Evolutionary conservation across 805 yeast genomes (phyloP), one percentile per base, ranked within the genome.

Genomic region (Starmerella sp.): DNA sequence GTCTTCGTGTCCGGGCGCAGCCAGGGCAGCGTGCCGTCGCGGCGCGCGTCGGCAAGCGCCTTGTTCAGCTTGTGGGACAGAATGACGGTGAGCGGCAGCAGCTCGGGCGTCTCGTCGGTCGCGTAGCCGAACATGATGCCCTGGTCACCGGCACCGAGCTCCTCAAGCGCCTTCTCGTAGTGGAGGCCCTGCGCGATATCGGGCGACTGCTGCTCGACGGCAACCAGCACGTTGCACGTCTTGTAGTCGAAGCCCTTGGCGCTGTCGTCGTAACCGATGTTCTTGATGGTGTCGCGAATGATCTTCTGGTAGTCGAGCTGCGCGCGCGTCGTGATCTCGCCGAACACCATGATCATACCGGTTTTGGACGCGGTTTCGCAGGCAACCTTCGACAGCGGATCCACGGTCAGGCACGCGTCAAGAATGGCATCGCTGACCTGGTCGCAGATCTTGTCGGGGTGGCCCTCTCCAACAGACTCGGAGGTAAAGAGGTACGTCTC

Each of bases 111-210:
- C 80, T 93, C 98, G 69, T 93, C 96, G 61, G 97, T 84, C 66
- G 98, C 98, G 75, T 93, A 93, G 75, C 98, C 98, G 72, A 93
- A 93, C 98, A 93, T 93, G 73, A 93, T 93, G 84, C 98, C 98
- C 77, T 93, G 98, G 78, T 93, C 98, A 83, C 98, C 98, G 63
- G 98, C 98, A 75, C 98, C 98, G 69, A 93, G 82, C 58, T 93
- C 95, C 80, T 93, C 98, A 62, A 93, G 78, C 54, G 86, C 95
- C 77, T 84, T 65, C 72, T 93, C 97, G 76, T 86, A 86, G 77
- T 93, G 97, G 70, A 93, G 82, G 82, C 98, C 98, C 77, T 91
- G 97, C 60, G 98, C 98, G 69, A 93, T 93, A 77, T 93, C 98
- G 66, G 95, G 93, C 53, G 97, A 89, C 78, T 93, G 98, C 78